Conservation (phyloP, 2,329 filamentous ascomycete genomes). For the Talaromyces sp. region DNA sequence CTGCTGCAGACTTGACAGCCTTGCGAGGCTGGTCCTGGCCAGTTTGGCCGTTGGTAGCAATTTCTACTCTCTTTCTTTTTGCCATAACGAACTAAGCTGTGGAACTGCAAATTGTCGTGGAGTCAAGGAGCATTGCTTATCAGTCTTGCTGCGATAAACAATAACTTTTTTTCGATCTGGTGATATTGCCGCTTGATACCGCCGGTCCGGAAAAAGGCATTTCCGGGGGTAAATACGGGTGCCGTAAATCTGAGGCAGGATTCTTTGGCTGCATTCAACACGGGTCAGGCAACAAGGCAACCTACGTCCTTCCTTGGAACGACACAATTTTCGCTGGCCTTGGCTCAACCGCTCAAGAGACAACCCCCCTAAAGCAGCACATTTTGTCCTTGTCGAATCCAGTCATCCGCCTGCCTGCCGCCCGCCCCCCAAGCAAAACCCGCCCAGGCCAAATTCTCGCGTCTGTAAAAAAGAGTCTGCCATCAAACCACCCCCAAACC, state of each 20-base stretch:
- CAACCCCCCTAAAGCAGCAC: slow-evolving; percentile 13
- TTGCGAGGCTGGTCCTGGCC: slow-evolving; percentile 32
- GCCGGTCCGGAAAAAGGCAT: slow-evolving; percentile 15
- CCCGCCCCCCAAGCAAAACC: slow-evolving; percentile 25
- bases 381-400: slow-evolving; percentile 28
- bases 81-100: slow-evolving; percentile 33
- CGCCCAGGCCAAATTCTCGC: slow-evolving; percentile 29
- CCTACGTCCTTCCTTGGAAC: background rate
- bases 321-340: background rate
- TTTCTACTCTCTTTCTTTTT: slow-evolving; percentile 47
- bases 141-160: background rate
- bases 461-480: slow-evolving; percentile 31
- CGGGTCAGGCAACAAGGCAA: slow-evolving; percentile 11
- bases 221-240: background rate
- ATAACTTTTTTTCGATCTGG: slow-evolving; percentile 12
- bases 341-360: background rate
- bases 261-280: slow-evolving; percentile 5
- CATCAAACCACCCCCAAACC: slow-evolving; percentile 41
- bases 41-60: slow-evolving; percentile 28
- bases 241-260: slow-evolving; percentile 11
- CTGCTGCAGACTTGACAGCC: slow-evolving; percentile 33
- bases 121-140: background rate
- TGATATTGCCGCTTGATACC: slow-evolving; percentile 15
- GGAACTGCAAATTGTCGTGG: background rate
- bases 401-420: slow-evolving; percentile 20